Evolutionary conservation across 2,329 filamentous ascomycete genomes (phyloP), one percentile per base, ranked within the genome.

Genomic region (Xylaria sp.): DNA sequence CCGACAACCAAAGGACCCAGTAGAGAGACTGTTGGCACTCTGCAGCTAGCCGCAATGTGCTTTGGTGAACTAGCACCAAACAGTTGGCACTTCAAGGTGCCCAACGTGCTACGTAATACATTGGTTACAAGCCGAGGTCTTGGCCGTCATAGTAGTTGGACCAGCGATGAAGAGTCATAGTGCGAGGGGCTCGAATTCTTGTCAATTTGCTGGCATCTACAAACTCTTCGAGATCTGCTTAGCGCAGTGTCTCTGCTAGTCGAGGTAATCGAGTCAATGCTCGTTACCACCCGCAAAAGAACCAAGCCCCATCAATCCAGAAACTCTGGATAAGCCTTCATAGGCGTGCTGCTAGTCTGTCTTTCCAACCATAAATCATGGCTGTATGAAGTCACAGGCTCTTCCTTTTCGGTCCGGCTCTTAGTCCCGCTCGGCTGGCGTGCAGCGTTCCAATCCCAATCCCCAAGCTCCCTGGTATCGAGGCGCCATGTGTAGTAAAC

Each of bases 301-400:
- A 73, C 65, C 75, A 74, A 76, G 72, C 71, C 75, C 75, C 75
- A 77, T 77, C 75, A 77, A 77, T 76, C 75, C 75, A 76, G 72
- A 65, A 65, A 28, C 28, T 60, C 70, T 72, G 70, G 70, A 72
- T 72, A 71, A 65, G 68, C 68, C 68, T 59, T 53, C 63, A 58
- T 65, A 71, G 74, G 74, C 73, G 23, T 23, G 23, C 68, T 62
- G 40, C 49, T 49, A 56, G 65, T 54, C 62, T 63, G 26, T 60
- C 51, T 44, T 54, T 49, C 42, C 44, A 40, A 53, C 48, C 42
- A 44, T 15, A 54, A 2, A 28, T 6, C 28, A 23, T 71, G 59
- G 61, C 68, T 49, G 51, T 53, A 62, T 38, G 56, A 59, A 63
- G 48, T 59, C 36, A 58, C 40, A 67, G 40, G 54, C 46, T 59